phyloP scores from a whole-genome alignment of 176 grass and related monocot genomes.

The Musa schizocarpa region DNA sequence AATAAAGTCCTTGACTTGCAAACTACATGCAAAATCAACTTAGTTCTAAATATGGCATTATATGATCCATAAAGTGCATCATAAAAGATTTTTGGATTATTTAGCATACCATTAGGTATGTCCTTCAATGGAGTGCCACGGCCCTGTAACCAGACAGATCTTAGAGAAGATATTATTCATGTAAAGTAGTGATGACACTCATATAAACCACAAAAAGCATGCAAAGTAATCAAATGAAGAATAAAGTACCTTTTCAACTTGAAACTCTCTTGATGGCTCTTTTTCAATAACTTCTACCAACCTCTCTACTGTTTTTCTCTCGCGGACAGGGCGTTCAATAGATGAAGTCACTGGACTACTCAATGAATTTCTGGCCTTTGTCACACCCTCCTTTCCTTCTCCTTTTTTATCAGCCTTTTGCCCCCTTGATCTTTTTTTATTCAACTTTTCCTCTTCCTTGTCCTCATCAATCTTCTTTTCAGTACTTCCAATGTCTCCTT shows the following conservation, averaged over 20 bases:
- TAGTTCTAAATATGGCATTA: background rate
- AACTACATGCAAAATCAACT: background rate
- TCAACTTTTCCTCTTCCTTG: slow-evolving; percentile 40
- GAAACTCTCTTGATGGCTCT: slow-evolving; percentile 54
- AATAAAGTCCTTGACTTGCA: background rate
- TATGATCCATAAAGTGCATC: background rate
- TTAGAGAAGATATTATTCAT: slow-evolving; percentile 10
- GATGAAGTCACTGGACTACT: slow-evolving; percentile 38
- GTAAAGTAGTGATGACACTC: background rate
- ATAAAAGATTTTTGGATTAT: background rate
- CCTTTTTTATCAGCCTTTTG: slow-evolving; percentile 40
- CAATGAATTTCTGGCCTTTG: slow-evolving; percentile 44
- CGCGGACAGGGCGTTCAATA: slow-evolving; percentile 74
- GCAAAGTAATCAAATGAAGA: slow-evolving; percentile 11
- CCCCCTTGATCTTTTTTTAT: slow-evolving; percentile 57
- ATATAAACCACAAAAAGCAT: background rate
- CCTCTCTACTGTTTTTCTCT: slow-evolving; percentile 95
- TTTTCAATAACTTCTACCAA: slow-evolving; percentile 99
- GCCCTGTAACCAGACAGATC: slow-evolving; percentile 47
- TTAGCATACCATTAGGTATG: slow-evolving; percentile 67
- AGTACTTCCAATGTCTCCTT: background rate
- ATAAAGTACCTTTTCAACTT: slow-evolving; percentile 79
- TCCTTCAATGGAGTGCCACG: slow-evolving; percentile 89
- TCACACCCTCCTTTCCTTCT: slow-evolving; percentile 44
- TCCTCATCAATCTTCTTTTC: slow-evolving; percentile 24